Percentiles rank a stretch among this genome's conserved stretches.
These are phyloP conservation scores for Vigna radiata DNA, from an alignment of 306 rosid genomes.

Conservation along the genomic window DNA sequence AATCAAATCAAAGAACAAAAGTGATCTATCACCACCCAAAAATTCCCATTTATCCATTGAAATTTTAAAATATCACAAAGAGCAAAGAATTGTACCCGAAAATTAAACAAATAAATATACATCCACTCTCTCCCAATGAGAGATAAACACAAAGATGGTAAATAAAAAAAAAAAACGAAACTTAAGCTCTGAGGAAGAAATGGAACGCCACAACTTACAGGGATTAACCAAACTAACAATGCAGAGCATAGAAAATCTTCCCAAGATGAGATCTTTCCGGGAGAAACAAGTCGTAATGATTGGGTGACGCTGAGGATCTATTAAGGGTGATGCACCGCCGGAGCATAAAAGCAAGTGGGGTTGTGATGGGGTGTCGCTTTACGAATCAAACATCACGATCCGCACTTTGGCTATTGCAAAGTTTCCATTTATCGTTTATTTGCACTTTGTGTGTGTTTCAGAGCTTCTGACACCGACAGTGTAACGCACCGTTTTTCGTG, in stretches of 20 bases:
- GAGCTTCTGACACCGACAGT: constrained; percentile 45
- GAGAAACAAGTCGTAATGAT: constrained; percentile 6
- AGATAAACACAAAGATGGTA: not conserved
- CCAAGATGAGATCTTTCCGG: constrained; percentile 25
- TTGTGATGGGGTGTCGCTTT: not conserved
- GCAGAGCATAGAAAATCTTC: constrained; percentile 36
- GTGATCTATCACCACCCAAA: constrained; percentile 26
- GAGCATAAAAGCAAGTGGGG: constrained; percentile 22
- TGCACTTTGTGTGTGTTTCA: not conserved
- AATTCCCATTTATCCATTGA: constrained; percentile 7
- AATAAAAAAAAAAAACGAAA: not conserved
- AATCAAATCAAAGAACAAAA: constrained; percentile 25
- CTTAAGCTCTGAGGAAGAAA: constrained; percentile 29
- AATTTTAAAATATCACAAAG: constrained; percentile 5
- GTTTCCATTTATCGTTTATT: constrained; percentile 37
- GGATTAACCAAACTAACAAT: constrained; percentile 36
- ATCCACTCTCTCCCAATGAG: not conserved
- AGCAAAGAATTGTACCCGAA: not conserved
- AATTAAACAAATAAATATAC: not conserved
- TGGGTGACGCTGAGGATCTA: constrained; percentile 34
- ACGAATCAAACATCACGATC: constrained; percentile 46
- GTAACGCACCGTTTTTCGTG: constrained; percentile 41
- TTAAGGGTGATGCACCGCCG: constrained; percentile 23
- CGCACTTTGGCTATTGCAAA: constrained; percentile 37
- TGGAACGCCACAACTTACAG: constrained; percentile 31